Evolutionary conservation across 106 monocot species (phyloP).

Genomic region (Cymbidium sinense): DNA sequence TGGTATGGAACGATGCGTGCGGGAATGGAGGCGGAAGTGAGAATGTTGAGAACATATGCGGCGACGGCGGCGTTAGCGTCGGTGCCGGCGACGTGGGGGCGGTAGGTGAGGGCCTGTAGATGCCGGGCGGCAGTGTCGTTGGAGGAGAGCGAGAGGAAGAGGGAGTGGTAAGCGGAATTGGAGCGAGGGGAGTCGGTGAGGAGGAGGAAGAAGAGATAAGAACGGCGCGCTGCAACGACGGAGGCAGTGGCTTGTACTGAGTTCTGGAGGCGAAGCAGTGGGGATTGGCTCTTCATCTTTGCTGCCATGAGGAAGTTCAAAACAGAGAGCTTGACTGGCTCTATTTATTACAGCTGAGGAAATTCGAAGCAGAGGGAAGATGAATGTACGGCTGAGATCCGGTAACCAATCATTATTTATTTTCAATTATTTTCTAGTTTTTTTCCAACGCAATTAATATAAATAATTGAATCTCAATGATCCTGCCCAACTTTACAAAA

Average conservation of each 20-base stretch:
- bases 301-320: neutral
- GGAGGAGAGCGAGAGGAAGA: slow-evolving; percentile 50
- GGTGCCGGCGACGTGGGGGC: slow-evolving; percentile 52
- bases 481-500: too few species aligned
- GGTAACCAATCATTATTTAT: neutral
- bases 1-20: slow-evolving; percentile 34
- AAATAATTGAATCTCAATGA: too few species aligned
- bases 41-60: slow-evolving; percentile 24
- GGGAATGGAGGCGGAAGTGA: slow-evolving; percentile 32
- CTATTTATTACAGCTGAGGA: neutral
- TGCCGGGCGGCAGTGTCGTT: slow-evolving; percentile 51
- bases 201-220: slow-evolving; percentile 15
- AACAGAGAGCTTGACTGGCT: neutral
- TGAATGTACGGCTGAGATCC: neutral
- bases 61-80: slow-evolving; percentile 26
- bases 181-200: slow-evolving; percentile 19
- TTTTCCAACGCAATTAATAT: too few species aligned
- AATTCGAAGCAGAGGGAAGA: neutral
- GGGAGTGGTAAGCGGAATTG: slow-evolving; percentile 19
- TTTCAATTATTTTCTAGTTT: too few species aligned
- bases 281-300: neutral
- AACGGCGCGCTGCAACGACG: slow-evolving; percentile 9
- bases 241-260: neutral
- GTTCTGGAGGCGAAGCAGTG: neutral
- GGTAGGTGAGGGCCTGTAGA: slow-evolving; percentile 47